A percentile compares a stretch with the other conserved stretches of the same genome.
Evolutionary conservation across 139 green algal genomes (phyloP).

Genomic region (Coccomyxa sp.): DNA sequence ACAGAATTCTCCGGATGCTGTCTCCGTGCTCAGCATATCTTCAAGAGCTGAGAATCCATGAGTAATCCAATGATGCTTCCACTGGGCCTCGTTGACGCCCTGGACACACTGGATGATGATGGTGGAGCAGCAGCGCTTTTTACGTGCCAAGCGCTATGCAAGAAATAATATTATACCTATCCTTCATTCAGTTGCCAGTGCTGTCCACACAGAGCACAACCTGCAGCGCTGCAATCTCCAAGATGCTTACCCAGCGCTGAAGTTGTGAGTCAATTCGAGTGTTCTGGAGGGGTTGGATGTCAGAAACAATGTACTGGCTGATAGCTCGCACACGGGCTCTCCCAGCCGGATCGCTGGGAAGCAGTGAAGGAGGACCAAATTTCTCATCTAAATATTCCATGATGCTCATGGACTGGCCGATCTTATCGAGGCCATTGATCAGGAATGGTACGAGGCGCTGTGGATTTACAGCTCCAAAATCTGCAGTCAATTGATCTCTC

Average conservation of each 20-base stretch:
- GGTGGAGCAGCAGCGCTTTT: too few species aligned
- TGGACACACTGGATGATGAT: not conserved
- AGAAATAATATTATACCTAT: too few species aligned
- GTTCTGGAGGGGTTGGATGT: constrained; percentile 7
- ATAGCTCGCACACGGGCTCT: not conserved
- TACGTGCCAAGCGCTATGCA: too few species aligned
- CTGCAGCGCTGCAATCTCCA: too few species aligned
- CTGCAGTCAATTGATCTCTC: not conserved
- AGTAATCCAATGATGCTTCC: not conserved
- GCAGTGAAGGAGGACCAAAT: not conserved
- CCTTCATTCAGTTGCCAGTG: too few species aligned
- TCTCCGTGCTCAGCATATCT: not conserved
- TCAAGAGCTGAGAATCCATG: not conserved
- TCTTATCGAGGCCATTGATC: not conserved
- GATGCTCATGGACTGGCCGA: not conserved
- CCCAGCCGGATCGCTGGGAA: not conserved
- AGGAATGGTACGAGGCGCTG: not conserved
- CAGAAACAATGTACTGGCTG: not conserved
- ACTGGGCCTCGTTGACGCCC: not conserved
- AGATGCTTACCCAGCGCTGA: not conserved
- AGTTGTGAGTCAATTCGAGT: not conserved
- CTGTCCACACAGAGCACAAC: too few species aligned
- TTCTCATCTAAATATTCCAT: not conserved
- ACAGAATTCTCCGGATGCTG: not conserved
- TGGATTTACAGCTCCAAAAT: not conserved